Base-by-base conservation (phyloP, 495 filamentous ascomycete genomes). In the Hypoxylon subgilvum region DNA sequence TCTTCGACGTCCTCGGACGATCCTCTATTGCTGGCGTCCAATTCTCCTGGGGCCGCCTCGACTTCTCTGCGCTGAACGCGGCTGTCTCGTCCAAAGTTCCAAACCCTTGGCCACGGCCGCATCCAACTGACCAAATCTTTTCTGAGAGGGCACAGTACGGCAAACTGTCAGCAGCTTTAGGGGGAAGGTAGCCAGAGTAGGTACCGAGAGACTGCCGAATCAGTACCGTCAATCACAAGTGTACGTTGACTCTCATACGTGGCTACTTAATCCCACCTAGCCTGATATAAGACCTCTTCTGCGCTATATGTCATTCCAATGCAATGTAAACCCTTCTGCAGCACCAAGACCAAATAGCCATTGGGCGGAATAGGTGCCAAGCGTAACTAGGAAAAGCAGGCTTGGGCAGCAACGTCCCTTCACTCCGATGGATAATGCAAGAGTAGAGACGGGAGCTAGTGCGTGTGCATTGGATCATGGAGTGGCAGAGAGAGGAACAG, bases 231-330 rank as follows among this genome's bases (percentile, higher is more conserved):
- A 63, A 57, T 63, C 60, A 63, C 48, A 63, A 40, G 60, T 46
- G 35, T 57, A 58, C 50, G 54, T 53, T 40, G 44, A 58, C 23
- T 58, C 61, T 54, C 53, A 64, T 64, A 64, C 61, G 61, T 64
- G 61, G 61, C 61, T 64, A 54, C 53, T 64, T 58, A 64, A 64
- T 64, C 61, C 49, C 61, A 64, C 61, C 61, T 58, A 64, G 61
- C 61, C 61, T 58, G 53, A 64, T 64, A 64, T 50, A 64, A 58
- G 61, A 54, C 61, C 61, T 57, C 42, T 54, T 43, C 48, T 64
- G 61, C 54, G 53, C 47, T 64, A 64, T 64, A 64, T 64, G 61
- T 64, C 61, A 64, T 64, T 64, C 48, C 3, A 58, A 64, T 64
- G 61, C 61, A 64, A 64, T 64, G 54, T 58, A 41, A 64, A 64